A percentile compares a stretch with the other conserved stretches of the same genome.
These are phyloP conservation scores for Aphanomyces invadans DNA, from an alignment of 352 stramenopile genomes.

Conservation along the genomic window DNA sequence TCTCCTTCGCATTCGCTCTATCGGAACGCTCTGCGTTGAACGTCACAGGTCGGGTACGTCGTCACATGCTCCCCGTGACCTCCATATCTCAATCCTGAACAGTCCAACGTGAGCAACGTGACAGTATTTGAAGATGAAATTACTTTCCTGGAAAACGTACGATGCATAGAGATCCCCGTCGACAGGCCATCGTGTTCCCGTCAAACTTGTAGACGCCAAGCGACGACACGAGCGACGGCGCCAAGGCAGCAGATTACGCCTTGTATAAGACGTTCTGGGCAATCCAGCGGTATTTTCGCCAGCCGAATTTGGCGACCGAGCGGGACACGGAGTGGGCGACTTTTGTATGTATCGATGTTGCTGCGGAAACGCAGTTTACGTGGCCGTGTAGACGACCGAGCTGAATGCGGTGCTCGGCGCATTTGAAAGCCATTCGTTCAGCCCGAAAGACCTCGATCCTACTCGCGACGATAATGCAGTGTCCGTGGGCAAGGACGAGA, in stretches of 20 bases:
- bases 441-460: constrained; percentile 66
- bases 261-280: constrained; percentile 89
- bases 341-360: constrained; percentile 73
- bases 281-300: constrained; percentile 80
- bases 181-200: constrained; percentile 32
- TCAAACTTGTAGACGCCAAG: neutral
- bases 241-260: constrained; percentile 60
- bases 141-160: constrained; percentile 32
- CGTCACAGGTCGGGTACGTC: constrained; percentile 52
- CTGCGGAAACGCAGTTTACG: too few species aligned
- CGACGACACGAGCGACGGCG: constrained; percentile 29
- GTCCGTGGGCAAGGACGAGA: neutral
- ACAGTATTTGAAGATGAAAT: constrained; percentile 74
- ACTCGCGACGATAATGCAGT: constrained; percentile 53
- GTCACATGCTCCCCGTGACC: neutral
- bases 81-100: neutral
- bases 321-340: constrained; percentile 67
- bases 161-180: neutral
- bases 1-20: constrained; percentile 79
- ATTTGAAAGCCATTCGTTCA: constrained; percentile 83
- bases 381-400: constrained; percentile 52
- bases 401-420: constrained; percentile 67
- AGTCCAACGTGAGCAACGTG: constrained; percentile 71
- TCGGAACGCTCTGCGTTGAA: constrained; percentile 82
- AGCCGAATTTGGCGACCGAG: constrained; percentile 56